Conservation (phyloP, 148 eudicot genomes). For the Camellia japonica region DNA sequence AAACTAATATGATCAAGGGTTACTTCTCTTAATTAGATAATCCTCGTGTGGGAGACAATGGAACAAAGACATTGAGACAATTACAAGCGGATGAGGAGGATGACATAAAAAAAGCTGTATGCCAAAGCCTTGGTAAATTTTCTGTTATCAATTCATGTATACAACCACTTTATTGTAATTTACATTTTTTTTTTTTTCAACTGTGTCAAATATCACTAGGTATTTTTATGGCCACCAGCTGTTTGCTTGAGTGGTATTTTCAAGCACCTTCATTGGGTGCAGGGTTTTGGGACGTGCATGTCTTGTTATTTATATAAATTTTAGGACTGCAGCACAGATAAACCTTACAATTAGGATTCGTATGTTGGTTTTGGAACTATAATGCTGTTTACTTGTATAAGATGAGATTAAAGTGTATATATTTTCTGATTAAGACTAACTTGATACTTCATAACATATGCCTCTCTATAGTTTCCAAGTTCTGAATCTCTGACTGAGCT, state of each 20-base stretch:
- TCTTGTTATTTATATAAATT: neutral
- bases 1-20: constrained; percentile 14
- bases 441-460: too few relatives aligned
- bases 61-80: constrained; percentile 60
- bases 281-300: neutral
- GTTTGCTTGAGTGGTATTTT: neutral
- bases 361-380: neutral
- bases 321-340: too few relatives aligned
- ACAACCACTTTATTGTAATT: neutral
- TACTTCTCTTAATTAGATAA: constrained; percentile 27
- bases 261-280: neutral
- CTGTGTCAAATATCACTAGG: neutral
- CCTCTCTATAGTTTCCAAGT: too few relatives aligned
- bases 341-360: too few relatives aligned
- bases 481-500: too few relatives aligned
- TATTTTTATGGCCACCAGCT: neutral
- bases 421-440: too few relatives aligned
- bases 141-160: constrained; percentile 4
- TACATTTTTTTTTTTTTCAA: neutral
- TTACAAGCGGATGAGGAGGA: constrained; percentile 78
- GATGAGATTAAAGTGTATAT: too few relatives aligned
- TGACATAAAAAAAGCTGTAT: constrained; percentile 77
- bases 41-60: constrained; percentile 37
- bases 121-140: constrained; percentile 82
- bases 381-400: neutral